phyloP scores from a whole-genome alignment of 2,329 filamentous ascomycete genomes.

The Incumbomyces lentus region DNA sequence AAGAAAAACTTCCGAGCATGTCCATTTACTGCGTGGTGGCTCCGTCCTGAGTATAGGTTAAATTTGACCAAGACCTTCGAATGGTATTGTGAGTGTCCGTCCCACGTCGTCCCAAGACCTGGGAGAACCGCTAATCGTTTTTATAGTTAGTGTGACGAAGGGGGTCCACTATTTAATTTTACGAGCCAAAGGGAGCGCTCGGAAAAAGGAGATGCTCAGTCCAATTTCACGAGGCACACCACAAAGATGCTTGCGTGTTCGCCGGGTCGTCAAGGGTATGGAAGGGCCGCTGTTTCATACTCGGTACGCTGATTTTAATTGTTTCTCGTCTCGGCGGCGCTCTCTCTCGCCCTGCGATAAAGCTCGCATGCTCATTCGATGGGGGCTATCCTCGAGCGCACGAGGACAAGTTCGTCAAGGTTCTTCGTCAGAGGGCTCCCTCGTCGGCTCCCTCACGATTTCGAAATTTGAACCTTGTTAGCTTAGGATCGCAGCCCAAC shows the following conservation, averaged over 20 bases:
- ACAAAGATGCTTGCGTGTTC: conserved; percentile 5
- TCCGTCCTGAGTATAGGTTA: no score
- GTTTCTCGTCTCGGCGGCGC: background rate
- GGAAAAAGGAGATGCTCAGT: background rate
- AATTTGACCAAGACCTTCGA: no score
- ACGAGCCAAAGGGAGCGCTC: background rate
- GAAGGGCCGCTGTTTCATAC: conserved; percentile 6
- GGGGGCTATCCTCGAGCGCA: background rate
- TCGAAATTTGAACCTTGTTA: background rate
- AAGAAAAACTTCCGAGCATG: no score
- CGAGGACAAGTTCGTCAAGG: background rate
- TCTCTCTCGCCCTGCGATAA: background rate
- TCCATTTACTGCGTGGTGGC: no score
- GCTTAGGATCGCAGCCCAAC: background rate
- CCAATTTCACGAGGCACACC: background rate
- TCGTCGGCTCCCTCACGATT: background rate
- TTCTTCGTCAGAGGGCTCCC: background rate
- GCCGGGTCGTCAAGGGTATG: background rate
- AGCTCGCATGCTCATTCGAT: background rate
- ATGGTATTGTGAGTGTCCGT: no score
- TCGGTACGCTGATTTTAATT: background rate
- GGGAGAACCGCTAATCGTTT: background rate
- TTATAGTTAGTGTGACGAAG: background rate
- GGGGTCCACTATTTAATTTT: background rate
- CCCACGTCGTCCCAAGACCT: no score